phyloP scores from a whole-genome alignment of 352 stramenopile genomes.

The Phytophthora pini region DNA sequence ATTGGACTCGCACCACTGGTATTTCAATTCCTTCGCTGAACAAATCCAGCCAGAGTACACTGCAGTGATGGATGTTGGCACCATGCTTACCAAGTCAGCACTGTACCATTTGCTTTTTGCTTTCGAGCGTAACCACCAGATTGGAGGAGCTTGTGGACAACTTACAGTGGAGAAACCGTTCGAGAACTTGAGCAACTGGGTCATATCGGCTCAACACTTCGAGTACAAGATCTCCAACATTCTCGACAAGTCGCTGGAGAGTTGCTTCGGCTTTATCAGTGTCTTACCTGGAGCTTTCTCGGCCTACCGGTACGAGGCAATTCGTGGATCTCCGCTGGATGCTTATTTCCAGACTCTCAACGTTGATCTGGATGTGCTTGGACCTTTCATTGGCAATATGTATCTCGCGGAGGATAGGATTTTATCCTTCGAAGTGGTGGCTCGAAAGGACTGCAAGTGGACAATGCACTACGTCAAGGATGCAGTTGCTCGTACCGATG shows the following conservation, averaged over 20 bases:
- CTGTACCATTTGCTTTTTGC: conserved; percentile 82
- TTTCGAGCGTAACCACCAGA: conserved; percentile 81
- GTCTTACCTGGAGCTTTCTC: conserved; percentile 88
- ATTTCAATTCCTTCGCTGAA: conserved; percentile 83
- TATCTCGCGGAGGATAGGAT: conserved; percentile 90
- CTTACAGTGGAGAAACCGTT: conserved; percentile 86
- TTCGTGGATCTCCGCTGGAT: conserved; percentile 77
- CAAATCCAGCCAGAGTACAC: conserved; percentile 88
- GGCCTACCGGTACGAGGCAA: conserved; percentile 84
- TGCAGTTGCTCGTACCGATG: conserved; percentile 82
- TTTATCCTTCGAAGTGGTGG: conserved; percentile 86
- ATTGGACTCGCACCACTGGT: conserved; percentile 88
- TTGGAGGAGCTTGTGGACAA: conserved; percentile 84
- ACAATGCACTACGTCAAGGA: conserved; percentile 91
- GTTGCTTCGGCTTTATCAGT: conserved; percentile 89
- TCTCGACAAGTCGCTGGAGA: conserved; percentile 87
- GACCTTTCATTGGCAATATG: conserved; percentile 89
- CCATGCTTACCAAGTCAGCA: conserved; percentile 80
- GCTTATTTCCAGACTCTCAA: conserved; percentile 90
- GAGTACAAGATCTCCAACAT: conserved; percentile 93
- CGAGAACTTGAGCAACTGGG: conserved; percentile 87
- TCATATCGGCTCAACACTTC: conserved; percentile 88
- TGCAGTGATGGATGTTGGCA: conserved; percentile 86
- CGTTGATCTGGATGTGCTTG: conserved; percentile 77
- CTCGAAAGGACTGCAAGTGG: conserved; percentile 83